Base-by-base conservation (phyloP, 306 rosid species). In the Gastrolobium bilobum region DNA sequence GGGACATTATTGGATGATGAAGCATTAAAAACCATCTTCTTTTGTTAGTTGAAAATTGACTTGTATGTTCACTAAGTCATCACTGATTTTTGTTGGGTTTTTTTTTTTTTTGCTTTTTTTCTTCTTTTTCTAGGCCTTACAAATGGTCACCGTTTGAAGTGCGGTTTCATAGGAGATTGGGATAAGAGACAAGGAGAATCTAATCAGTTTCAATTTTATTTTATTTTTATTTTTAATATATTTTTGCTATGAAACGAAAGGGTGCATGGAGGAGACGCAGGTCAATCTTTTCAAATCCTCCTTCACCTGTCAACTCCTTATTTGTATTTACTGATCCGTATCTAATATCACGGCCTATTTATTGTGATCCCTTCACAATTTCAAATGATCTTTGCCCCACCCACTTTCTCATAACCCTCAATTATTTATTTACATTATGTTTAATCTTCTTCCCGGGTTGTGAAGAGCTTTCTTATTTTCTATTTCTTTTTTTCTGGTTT, bases 281-380 rank as follows among this genome's bases (percentile, higher is more conserved):
- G 90, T 88, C 94, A 90, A 90, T 85, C 88, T 88, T 86, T 86
- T 88, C 76, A 85, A 83, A 54, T 26, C 52, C 52, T 42, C 69
- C 54, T 63, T 79, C 84, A 83, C 82, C 81, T 81, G 89, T 90
- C 92, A 81, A 81, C 72, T 88, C 85, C 77, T 80, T 65, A 34
- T 68, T 90, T 87, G 80, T 87, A 88, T 88, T 85, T 84, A 87
- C 86, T 84, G 48, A 81, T 86, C 80, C 59, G 70, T 72, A 64
- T 42, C 91, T 86, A 89, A 84, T 83, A 70, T 86, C 79, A 83
- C 87, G 80, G 73, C 88, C 80, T 79, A 84, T 89, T 86, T 81
- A 92, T 79, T 88, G 80, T 71, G 43, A 71, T 61, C 70, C 33
- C 43, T 68, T 68, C n/a, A 37, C 63, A 42, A 46, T 30, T 80